phyloP scores from a whole-genome alignment of 371 early-diverging fungal genomes.

The Mortierella sp. region DNA sequence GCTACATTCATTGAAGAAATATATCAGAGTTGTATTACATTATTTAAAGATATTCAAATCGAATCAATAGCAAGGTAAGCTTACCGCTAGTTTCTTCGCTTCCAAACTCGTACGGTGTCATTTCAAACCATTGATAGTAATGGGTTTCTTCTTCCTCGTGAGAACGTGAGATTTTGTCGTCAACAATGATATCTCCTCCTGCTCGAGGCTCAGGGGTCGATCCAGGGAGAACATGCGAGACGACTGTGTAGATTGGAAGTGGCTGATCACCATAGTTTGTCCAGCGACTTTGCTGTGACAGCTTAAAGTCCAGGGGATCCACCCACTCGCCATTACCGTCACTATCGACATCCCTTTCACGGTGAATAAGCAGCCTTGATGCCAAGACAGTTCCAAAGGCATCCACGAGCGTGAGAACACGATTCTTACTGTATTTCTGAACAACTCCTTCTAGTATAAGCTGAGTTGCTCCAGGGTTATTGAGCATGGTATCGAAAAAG shows the following conservation, averaged over 20 bases:
- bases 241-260: conserved; percentile 83
- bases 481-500: conserved; percentile 41
- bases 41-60: not conserved
- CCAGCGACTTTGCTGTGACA: conserved; percentile 62
- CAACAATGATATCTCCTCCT: conserved; percentile 34
- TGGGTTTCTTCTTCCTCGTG: conserved; percentile 45
- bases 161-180: conserved; percentile 34
- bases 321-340: conserved; percentile 46
- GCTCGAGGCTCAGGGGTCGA: conserved; percentile 9
- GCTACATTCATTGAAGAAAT: conserved; percentile 53
- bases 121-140: conserved; percentile 84
- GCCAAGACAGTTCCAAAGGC: conserved; percentile 77
- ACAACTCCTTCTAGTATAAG: conserved; percentile 64
- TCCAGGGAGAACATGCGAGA: conserved; percentile 67
- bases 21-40: not conserved
- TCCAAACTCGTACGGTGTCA: conserved; percentile 84
- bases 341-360: conserved; percentile 42
- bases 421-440: conserved; percentile 65
- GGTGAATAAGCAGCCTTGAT: conserved; percentile 65
- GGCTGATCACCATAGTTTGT: conserved; percentile 75
- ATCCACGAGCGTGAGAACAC: conserved; percentile 72
- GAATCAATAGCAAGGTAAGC: not conserved
- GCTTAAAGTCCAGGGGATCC: conserved; percentile 57
- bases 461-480: conserved; percentile 59
- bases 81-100: conserved; percentile 78